These are phyloP conservation scores for Fusarium armeniacum DNA, from an alignment of 2,329 filamentous ascomycete species.

Conservation along the genomic window DNA sequence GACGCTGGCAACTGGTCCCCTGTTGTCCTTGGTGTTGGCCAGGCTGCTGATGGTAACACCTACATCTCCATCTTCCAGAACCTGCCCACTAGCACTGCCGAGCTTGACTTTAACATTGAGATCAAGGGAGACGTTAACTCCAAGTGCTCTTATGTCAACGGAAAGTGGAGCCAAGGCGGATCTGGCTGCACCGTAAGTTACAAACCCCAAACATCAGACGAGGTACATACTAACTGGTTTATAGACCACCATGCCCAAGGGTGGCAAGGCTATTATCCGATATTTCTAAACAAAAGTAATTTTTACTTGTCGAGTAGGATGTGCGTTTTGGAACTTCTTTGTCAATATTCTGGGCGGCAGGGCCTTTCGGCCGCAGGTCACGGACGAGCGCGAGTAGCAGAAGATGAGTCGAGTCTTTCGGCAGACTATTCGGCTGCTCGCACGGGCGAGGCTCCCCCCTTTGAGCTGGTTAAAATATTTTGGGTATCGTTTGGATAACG, in stretches of 20 bases:
- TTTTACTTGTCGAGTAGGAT: constrained; percentile 36
- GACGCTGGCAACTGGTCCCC: constrained; percentile 88
- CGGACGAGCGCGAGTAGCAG: constrained; percentile 38
- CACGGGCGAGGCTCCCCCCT: constrained; percentile 37
- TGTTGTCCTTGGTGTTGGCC: constrained; percentile 84
- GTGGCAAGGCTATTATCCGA: constrained; percentile 60
- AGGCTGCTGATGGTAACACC: constrained; percentile 71
- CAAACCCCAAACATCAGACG: not conserved
- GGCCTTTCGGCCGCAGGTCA: constrained; percentile 41
- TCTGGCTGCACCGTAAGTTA: constrained; percentile 84
- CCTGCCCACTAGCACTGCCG: constrained; percentile 76
- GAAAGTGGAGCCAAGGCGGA: constrained; percentile 69
- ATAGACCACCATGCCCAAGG: constrained; percentile 60
- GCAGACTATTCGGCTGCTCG: constrained; percentile 15
- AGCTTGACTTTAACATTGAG: constrained; percentile 83
- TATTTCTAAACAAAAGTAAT: constrained; percentile 55
- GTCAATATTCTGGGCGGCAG: constrained; percentile 53
- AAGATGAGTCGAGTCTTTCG: not conserved
- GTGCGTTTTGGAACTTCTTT: constrained; percentile 54
- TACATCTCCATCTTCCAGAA: constrained; percentile 91
- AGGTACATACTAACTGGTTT: constrained; percentile 35
- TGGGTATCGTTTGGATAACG: constrained; percentile 40
- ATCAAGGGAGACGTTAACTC: constrained; percentile 74
- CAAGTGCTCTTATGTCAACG: constrained; percentile 75
- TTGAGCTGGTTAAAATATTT: constrained; percentile 43